phyloP scores from a whole-genome alignment of 106 monocot species.

The Acorus gramineus region DNA sequence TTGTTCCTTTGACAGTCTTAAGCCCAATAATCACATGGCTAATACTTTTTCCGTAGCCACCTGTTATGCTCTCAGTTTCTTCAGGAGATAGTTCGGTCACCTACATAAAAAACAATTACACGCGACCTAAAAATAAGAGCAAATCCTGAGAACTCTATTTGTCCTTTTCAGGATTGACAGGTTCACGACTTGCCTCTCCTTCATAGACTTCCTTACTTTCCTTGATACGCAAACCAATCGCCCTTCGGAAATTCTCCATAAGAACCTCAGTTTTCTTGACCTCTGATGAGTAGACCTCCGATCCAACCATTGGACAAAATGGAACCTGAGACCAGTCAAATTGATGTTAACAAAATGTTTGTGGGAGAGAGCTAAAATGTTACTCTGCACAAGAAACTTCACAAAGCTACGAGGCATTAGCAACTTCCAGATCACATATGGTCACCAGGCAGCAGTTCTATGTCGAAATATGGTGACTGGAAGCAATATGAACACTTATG shows the following conservation, averaged over 20 bases:
- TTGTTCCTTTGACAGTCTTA: conserved; percentile 44
- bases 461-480: too few relatives aligned
- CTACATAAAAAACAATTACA: conserved; percentile 24
- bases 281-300: conserved; percentile 97
- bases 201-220: conserved; percentile 99
- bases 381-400: too few relatives aligned
- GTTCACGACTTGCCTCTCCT: conserved; percentile 59
- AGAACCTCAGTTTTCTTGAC: conserved; percentile 98
- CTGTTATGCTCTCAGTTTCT: conserved; percentile 77
- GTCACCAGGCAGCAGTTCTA: too few relatives aligned
- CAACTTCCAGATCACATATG: neutral
- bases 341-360: neutral
- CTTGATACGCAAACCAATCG: conserved; percentile 91
- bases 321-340: conserved; percentile 49
- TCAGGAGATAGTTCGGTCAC: conserved; percentile 98
- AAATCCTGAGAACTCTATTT: neutral
- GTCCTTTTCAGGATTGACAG: neutral
- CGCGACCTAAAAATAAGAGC: neutral
- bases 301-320: conserved; percentile 99
- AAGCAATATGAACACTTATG: too few relatives aligned
- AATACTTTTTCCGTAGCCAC: conserved; percentile 92
- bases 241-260: conserved; percentile 96
- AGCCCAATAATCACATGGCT: conserved; percentile 95
- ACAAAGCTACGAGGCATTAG: too few relatives aligned
- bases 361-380: neutral